These are phyloP conservation scores for Pseudomicrostroma phylloplanum DNA, from an alignment of 1,284 basidiomycete species.

Conservation along the genomic window DNA sequence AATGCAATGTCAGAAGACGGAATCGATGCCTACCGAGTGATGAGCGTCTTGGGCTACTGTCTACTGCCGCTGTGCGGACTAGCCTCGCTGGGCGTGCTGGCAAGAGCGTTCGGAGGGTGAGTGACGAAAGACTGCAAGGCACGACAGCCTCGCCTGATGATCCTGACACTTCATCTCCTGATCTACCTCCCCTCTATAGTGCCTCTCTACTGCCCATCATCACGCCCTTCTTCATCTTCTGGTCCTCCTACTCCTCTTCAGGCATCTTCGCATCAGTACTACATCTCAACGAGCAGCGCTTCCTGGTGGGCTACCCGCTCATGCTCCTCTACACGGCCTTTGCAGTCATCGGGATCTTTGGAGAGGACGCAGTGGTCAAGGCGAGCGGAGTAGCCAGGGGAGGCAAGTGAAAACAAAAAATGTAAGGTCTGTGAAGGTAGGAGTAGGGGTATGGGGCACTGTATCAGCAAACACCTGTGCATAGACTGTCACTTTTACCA, in stretches of 20 bases:
- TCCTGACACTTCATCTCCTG: neutral
- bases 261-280: constrained; percentile 50
- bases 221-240: constrained; percentile 47
- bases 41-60: constrained; percentile 94
- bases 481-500: too few species aligned
- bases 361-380: neutral
- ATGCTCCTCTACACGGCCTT: constrained; percentile 49
- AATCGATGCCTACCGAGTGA: constrained; percentile 92
- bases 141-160: neutral
- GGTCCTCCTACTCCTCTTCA: constrained; percentile 47
- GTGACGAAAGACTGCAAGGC: neutral
- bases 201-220: constrained; percentile 37
- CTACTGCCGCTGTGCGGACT: constrained; percentile 78
- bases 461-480: too few species aligned
- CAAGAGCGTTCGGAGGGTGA: constrained; percentile 1
- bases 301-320: constrained; percentile 48
- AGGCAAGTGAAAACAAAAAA: too few species aligned
- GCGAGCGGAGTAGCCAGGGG: too few species aligned
- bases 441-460: too few species aligned
- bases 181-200: constrained; percentile 10
- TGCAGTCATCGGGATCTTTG: constrained; percentile 46
- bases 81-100: neutral
- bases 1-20: constrained; percentile 95
- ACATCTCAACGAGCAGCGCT: constrained; percentile 43
- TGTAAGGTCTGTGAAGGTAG: too few species aligned